Base-by-base conservation (phyloP, 495 filamentous ascomycete species). In the Corynascus novoguineensis region DNA sequence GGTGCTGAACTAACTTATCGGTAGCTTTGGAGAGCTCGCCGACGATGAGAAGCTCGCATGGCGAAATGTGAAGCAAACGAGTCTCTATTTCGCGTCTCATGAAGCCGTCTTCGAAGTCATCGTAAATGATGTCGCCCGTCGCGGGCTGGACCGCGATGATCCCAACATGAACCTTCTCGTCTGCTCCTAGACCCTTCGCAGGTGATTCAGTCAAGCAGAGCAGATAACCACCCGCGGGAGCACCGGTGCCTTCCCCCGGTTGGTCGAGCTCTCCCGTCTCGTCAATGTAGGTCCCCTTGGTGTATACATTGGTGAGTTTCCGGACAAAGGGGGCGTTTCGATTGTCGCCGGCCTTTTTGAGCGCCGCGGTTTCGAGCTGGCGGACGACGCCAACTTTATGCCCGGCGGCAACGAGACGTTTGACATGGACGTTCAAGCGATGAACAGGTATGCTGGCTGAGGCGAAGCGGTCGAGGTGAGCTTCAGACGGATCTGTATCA, bases 71-170 rank as follows among this genome's bases (percentile, higher is more conserved):
- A 17, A 99, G 76, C 22, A 99, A 74, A 38, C 93, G 78, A 0
- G 93, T 97, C 72, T 99, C 93, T 45, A 97, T 88, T 65, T 99
- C 93, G 55, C 88, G 90, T 41, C 93, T 81, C 95, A 97, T 99
- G 72, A 97, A 99, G 3, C 95, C 90, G 64, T 99, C 93, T 62
- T 97, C 90, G 61, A 99, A 99, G 41, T 88, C 85, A 66, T 99
- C 93, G 61, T 97, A 93, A 54, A 97, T 89, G 56, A 99, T 88
- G 64, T 97, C 93, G 42, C 93, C 93, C 0, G 95, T 97, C 0
- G 89, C 87, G 22, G 93, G 93, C 61, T 99, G 93, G 1, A 99
- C 93, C 24, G 95, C 93, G 11, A 99, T 80, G 55, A 99, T 84
- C 1, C 95, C 93, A 10, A 97, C 84, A 55, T 95, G 83, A 2